These are phyloP conservation scores for Daucus carota DNA, from an alignment of 129 eudicot genomes.

Conservation along the genomic window DH1_v3.0 NC_030387.2:34546001-34546500, in stretches of 20 bases:
- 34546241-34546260: too few relatives aligned
- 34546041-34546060: background rate
- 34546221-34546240: too few relatives aligned
- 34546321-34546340: background rate
- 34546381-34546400: background rate
- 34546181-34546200: background rate
- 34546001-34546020: background rate
- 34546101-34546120: background rate
- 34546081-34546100: background rate
- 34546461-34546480: too few relatives aligned
- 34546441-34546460: too few relatives aligned
- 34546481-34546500: too few relatives aligned
- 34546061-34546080: constrained; percentile 6
- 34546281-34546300: background rate
- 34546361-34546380: background rate
- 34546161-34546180: background rate
- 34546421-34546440: too few relatives aligned
- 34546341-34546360: too few relatives aligned
- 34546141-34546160: background rate
- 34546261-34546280: too few relatives aligned
- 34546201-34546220: background rate
- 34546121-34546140: background rate
- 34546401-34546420: too few relatives aligned
- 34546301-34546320: background rate
- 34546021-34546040: background rate